phyloP scores from a whole-genome alignment of 805 yeast genomes.

The Brettanomyces naardenensis region DNA sequence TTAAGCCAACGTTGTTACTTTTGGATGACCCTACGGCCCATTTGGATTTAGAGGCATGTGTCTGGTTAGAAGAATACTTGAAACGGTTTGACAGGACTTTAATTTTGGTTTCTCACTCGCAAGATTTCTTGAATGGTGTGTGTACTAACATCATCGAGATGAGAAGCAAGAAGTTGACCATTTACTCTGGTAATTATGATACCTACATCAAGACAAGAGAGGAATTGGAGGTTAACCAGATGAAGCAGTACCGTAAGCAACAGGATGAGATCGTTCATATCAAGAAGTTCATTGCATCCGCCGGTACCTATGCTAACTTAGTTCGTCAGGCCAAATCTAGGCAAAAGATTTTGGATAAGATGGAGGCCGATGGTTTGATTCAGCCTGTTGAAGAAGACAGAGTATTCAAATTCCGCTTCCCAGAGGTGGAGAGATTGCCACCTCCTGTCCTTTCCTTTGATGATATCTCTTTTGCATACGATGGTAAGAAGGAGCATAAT shows the following conservation, averaged over 20 bases:
- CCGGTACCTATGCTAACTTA: conserved; percentile 98
- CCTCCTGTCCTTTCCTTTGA: conserved; percentile 98
- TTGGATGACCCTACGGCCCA: conserved; percentile 99
- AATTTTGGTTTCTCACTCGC: conserved; percentile 94
- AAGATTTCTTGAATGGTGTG: conserved; percentile 98
- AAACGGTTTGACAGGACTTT: conserved; percentile 90
- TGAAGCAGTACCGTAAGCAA: conserved; percentile 94
- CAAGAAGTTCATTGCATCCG: conserved; percentile 97
- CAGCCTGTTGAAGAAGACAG: conserved; percentile 89
- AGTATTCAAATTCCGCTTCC: conserved; percentile 90
- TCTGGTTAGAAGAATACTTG: conserved; percentile 97
- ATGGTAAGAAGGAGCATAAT: conserved; percentile 75
- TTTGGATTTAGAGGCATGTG: conserved; percentile 98
- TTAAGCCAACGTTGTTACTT: conserved; percentile 88
- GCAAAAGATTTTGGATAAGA: conserved; percentile 98
- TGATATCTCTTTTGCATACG: conserved; percentile 87
- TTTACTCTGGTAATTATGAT: conserved; percentile 98
- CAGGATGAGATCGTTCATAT: conserved; percentile 98
- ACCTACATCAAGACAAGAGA: conserved; percentile 89
- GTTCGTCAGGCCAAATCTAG: conserved; percentile 98
- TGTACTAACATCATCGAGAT: conserved; percentile 97
- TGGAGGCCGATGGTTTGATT: conserved; percentile 98
- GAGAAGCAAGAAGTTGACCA: conserved; percentile 69
- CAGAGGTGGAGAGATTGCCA: conserved; percentile 93
- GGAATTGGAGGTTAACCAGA: conserved; percentile 94